Percentiles rank a stretch among this genome's conserved stretches.
Evolutionary conservation across 306 rosid genomes (phyloP).

Genomic region (Luffa aegyptiaca): DNA sequence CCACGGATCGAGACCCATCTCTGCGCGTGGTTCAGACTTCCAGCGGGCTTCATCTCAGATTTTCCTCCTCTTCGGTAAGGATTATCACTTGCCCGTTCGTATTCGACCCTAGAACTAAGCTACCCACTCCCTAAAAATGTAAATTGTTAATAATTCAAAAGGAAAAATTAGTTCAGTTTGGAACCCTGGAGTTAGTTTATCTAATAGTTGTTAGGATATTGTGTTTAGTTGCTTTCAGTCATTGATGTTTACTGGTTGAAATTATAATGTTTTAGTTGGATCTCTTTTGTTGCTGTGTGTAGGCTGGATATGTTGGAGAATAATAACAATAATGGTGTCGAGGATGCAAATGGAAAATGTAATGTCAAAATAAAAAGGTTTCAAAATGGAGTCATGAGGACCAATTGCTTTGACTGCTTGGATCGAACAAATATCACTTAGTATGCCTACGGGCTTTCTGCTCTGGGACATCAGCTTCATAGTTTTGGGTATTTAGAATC

Average conservation of each 20-base stretch:
- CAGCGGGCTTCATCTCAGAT: too few species aligned
- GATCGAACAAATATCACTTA: conserved; percentile 98
- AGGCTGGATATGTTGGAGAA: conserved; percentile 99
- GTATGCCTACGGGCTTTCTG: conserved; percentile 69
- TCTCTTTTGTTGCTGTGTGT: conserved; percentile 14
- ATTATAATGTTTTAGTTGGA: neutral
- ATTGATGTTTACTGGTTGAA: neutral
- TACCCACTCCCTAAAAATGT: too few species aligned
- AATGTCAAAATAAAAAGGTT: conserved; percentile 23
- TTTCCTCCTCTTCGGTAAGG: too few species aligned
- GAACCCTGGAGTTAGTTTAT: neutral
- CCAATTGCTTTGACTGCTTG: conserved; percentile 94
- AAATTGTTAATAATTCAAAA: neutral
- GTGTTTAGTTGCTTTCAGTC: neutral
- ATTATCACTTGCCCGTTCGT: too few species aligned
- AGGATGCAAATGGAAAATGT: conserved; percentile 21
- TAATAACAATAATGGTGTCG: neutral
- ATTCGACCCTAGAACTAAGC: too few species aligned
- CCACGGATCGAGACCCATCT: too few species aligned
- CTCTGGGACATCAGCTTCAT: conserved; percentile 63
- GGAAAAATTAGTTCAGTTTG: neutral
- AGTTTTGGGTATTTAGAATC: conserved; percentile 46
- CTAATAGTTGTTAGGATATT: neutral
- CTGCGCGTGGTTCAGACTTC: too few species aligned
- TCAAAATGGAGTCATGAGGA: conserved; percentile 82